phyloP scores from a whole-genome alignment of 2,329 filamentous ascomycete species.

The Penicillium nordicum region DNA sequence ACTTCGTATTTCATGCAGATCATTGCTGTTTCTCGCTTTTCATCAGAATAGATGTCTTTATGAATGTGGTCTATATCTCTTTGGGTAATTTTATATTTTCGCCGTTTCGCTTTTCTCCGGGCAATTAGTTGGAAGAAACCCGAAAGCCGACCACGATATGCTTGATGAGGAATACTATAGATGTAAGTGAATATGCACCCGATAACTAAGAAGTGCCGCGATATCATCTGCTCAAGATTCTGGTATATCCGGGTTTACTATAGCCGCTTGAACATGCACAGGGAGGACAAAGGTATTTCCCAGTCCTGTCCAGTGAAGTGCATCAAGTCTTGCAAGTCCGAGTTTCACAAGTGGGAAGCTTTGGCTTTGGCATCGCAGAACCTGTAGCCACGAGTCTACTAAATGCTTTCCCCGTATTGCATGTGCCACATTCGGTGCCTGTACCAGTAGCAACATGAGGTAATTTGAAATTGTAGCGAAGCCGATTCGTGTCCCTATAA shows the following conservation, averaged over 20 bases:
- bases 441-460: conserved; percentile 30
- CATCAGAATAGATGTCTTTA: too few species aligned
- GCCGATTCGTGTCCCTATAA: conserved; percentile 31
- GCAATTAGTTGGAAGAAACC: not conserved
- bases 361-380: conserved; percentile 28
- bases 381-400: conserved; percentile 30
- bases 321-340: conserved; percentile 31
- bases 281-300: conserved; percentile 16
- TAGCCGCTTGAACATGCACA: conserved; percentile 23
- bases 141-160: too few species aligned
- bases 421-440: conserved; percentile 29
- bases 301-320: conserved; percentile 20
- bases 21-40: too few species aligned
- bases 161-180: not conserved
- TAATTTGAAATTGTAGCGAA: conserved; percentile 38
- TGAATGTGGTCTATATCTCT: not conserved
- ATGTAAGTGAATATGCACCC: not conserved
- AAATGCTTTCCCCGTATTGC: conserved; percentile 26
- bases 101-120: not conserved
- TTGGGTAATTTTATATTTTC: not conserved
- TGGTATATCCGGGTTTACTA: conserved; percentile 1
- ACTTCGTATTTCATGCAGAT: too few species aligned
- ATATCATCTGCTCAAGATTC: not conserved
- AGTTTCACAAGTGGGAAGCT: conserved; percentile 32
- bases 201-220: not conserved